These are phyloP conservation scores for Dendrobium nobile DNA, from an alignment of 106 monocot species.

Conservation along the genomic window DNA sequence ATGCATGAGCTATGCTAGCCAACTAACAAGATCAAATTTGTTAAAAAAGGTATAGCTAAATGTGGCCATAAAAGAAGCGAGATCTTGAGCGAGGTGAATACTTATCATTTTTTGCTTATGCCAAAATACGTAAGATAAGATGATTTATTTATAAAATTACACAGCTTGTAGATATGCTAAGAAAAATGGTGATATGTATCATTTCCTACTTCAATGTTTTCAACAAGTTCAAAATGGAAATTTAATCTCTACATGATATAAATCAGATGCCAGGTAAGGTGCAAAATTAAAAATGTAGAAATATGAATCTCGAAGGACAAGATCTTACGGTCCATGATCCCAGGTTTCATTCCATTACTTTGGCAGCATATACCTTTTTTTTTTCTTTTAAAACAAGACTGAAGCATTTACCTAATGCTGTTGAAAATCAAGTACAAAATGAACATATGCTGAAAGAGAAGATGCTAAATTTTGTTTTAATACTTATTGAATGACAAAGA, in stretches of 20 bases:
- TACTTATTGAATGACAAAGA: neutral
- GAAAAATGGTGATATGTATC: no score
- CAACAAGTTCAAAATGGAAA: neutral
- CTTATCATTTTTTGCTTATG: no score
- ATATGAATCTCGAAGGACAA: neutral
- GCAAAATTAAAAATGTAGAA: neutral
- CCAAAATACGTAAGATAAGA: neutral
- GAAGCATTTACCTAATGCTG: neutral
- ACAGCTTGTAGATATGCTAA: neutral
- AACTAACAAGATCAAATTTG: neutral
- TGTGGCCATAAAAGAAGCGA: neutral
- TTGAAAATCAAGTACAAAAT: neutral
- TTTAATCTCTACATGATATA: neutral
- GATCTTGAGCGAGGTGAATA: no score
- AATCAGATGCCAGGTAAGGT: neutral
- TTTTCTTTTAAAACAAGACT: no score
- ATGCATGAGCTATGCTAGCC: neutral
- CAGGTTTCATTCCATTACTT: neutral
- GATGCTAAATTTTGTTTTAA: neutral
- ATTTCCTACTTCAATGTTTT: no score
- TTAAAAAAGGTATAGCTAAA: neutral
- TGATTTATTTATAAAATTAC: neutral
- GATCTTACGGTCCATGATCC: neutral
- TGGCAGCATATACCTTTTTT: neutral
- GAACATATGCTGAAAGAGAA: neutral